Evolutionary conservation across 2,329 filamentous ascomycete species (phyloP), one percentile per base, ranked within the genome.

Genomic region (Aspergillus pseudonomiae): DNA sequence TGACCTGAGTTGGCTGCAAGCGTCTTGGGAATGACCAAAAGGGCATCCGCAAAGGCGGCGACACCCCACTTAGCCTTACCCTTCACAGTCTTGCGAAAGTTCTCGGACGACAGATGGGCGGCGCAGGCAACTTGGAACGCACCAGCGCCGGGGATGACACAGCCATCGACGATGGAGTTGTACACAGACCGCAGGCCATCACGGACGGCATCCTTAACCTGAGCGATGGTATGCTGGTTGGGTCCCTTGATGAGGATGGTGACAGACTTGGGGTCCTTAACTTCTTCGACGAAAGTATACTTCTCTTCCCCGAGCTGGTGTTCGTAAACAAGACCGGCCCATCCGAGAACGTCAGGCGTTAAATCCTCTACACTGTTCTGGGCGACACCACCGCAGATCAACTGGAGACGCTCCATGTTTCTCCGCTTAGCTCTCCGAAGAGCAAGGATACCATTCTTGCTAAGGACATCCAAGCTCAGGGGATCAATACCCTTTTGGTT

Each of bases 401-500:
- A 88, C 82, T 99, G 95, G 69, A 99, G 84, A 74, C 95, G 89
- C 85, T 99, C 95, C 95, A 99, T 99, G 83, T 99, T 99, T 77
- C 95, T 91, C 79, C 95, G 88, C 90, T 99, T 99, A 46, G 95
- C 95, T 78, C 95, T 88, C 74, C 95, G 89, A 66, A 99, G 87
- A 59, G 95, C 95, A 69, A 98, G 88, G 73, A 99, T 99, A 70
- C 94, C 94, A 78, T 99, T 98, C 88, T 99, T 99, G 68, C 95
- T 94, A 63, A 99, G 84, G 14, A 99, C 93, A 73, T 99, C 95
- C 70, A 99, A 86, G 60, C 94, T 97, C 66, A 99, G 85, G 26
- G 95, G 95, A 77, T 99, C 95, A 71, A 99, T 99, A 67, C 95
- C 95, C 86, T 99, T 99, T 81, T 99, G 95, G 84, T 99, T 99